phyloP scores from a whole-genome alignment of 1,139 yeast species.

The Blastobotrys petasosporus region DNA sequence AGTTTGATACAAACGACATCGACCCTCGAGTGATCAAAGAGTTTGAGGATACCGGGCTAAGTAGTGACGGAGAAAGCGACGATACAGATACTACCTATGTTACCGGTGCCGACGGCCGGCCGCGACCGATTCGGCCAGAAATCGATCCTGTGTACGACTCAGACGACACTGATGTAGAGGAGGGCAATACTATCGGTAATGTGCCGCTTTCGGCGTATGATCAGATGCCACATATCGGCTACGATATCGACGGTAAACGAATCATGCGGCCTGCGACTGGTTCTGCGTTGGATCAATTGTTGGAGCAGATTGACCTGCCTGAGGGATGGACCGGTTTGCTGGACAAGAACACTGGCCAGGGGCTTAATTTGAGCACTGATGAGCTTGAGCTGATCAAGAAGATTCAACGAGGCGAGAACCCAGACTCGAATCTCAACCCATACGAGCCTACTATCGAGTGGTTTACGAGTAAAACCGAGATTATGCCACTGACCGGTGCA shows the following conservation, averaged over 20 bases:
- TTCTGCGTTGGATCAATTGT: constrained; percentile 80
- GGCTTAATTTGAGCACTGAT: constrained; percentile 78
- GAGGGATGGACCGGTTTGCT: constrained; percentile 98
- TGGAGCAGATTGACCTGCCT: constrained; percentile 88
- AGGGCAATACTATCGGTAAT: constrained; percentile 84
- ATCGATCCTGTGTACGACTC: constrained; percentile 89
- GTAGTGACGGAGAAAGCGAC: constrained; percentile 19
- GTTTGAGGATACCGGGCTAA: constrained; percentile 19
- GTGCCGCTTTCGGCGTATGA: constrained; percentile 91
- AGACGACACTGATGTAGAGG: constrained; percentile 86
- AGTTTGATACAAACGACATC: constrained; percentile 20
- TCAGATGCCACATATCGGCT: constrained; percentile 95
- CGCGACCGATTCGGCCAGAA: constrained; percentile 75
- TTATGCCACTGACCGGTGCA: constrained; percentile 87
- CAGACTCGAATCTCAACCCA: constrained; percentile 76
- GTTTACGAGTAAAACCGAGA: constrained; percentile 80
- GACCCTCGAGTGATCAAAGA: constrained; percentile 20
- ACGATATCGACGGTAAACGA: constrained; percentile 93
- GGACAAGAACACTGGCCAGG: constrained; percentile 85
- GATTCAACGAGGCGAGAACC: constrained; percentile 77
- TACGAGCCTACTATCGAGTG: constrained; percentile 94
- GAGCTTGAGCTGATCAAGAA: constrained; percentile 85
- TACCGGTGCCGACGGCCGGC: constrained; percentile 66
- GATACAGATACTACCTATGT: constrained; percentile 26
- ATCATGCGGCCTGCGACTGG: constrained; percentile 99